phyloP scores from a whole-genome alignment of 768 basidiomycete species.

The Lentinula aciculospora region DNA sequence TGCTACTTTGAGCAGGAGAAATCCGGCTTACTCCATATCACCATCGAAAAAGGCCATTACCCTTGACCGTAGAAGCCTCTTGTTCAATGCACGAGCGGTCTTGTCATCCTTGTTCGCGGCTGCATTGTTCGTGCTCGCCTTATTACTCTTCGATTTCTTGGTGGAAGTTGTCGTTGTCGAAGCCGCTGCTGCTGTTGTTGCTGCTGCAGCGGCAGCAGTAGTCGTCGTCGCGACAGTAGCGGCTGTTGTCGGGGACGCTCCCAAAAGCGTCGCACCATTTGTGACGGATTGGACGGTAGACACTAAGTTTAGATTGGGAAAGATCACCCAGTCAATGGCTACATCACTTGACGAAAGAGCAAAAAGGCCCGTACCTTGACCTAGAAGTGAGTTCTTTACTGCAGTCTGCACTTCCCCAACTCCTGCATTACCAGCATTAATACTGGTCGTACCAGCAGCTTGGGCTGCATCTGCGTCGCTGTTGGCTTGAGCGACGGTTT shows the following conservation, averaged over 20 bases:
- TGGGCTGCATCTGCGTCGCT: constrained; percentile 12
- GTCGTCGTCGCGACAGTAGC: not conserved
- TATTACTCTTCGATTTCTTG: not conserved
- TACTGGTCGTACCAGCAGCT: constrained; percentile 13
- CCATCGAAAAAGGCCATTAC: not conserved
- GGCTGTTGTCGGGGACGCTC: not conserved
- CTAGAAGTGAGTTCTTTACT: constrained; percentile 16
- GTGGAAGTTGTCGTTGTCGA: not conserved
- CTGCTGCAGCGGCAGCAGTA: not conserved
- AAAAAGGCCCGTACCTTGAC: constrained; percentile 11
- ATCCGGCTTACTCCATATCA: not conserved
- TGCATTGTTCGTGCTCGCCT: not conserved
- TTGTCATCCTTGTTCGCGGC: not conserved
- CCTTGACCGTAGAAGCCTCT: not conserved
- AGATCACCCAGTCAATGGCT: not conserved
- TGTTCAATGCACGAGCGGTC: not conserved
- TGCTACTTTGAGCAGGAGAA: no score
- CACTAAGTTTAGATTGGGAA: not conserved
- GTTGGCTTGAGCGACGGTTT: constrained; percentile 14
- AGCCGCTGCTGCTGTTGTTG: not conserved
- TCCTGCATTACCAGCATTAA: constrained; percentile 19
- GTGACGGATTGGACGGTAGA: not conserved
- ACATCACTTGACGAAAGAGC: not conserved
- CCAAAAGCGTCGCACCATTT: not conserved
- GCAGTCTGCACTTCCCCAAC: constrained; percentile 15